Evolutionary conservation across 2,329 filamentous ascomycete genomes (phyloP), one percentile per base, ranked within the genome.

Genomic region (Trichoderma breve): DNA sequence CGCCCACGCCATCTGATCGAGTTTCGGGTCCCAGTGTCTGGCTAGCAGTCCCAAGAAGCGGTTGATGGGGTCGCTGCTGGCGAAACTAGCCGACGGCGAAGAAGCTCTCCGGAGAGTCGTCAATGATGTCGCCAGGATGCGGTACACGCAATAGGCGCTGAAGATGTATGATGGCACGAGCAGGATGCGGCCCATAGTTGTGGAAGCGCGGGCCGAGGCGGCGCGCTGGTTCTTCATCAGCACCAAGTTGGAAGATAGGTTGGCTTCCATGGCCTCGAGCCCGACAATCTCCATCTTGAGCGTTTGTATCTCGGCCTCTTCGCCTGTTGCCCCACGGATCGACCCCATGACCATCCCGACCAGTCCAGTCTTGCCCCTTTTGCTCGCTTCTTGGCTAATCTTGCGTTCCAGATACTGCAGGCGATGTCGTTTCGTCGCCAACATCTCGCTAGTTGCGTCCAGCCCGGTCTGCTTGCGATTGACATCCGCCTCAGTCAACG

Each of bases 1-100:
- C 26, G 92, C 91, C 93, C 93, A 97, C 11, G 93, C 92, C 12
- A 90, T 87, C 77, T 94, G 92, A 81, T 97, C 92, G 30, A 97
- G 87, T 73, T 91, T 89, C 3, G 93, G 92, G 78, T 97, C 93
- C 88, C 93, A 95, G 82, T 97, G 93, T 71, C 92, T 91, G 4
- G 93, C 93, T 21, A 97, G 83, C 14, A 97, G 86, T 6, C 93
- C 92, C 9, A 97, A 88, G 73, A 95, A 87, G 74, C 93, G 92
- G 82, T 92, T 97, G 79, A 97, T 92, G 0, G 94, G 94, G 78
- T 97, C 94, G 18, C 90, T 91, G 68, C 89, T 89, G 32, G 91
- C 87, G 81, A 93, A 91, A 74, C 79, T 81, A 47, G 88, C 83
- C 18, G 79, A 78, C 1, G 79, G 79, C 3, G 78, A 80, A 18